Evolutionary conservation across 2,329 filamentous ascomycete species (phyloP), one percentile per base, ranked within the genome.

Genomic region (Penicillium sp.): DNA sequence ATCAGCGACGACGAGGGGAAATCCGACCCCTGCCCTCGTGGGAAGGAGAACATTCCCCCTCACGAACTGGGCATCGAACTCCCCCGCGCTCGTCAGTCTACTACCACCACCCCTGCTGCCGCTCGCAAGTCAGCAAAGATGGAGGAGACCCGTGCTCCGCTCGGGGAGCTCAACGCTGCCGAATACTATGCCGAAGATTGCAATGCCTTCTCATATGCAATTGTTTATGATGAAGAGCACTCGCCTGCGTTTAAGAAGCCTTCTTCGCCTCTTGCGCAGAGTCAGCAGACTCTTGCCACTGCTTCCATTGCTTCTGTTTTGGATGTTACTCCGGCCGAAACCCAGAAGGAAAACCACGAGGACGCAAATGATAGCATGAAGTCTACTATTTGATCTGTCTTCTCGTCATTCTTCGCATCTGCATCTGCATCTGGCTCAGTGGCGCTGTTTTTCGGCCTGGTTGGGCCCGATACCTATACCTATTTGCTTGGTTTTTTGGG

Each of bases 11-110:
- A 95, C 61, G 90, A 95, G 66, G 79, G 63, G 70, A 77, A 57
- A 77, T 76, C 64, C 66, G 75, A 53, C 6, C 17, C 46, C 7
- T 79, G 87, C 57, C 78, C 80, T 40, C 77, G 81, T 29, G 87
- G 88, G 62, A 98, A 98, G 75, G 91, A 98, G 74, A 98, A 98
- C 64, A 82, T 95, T 17, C 87, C 91, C 4, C 91, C 91, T 2
- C 66, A 64, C 7, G 69, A 72, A 34, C 45, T 66, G n/a, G 82
- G 86, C 40, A 68, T 85, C 34, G 81, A 79, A 26, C 78, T 85
- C 61, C 82, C 79, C 9, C 59, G 59, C 28, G 53, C 63, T 17
- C 50, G 61, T 24, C 53, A 61, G 48, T 55, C 44, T 1, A 33
- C 38, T 33, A 43, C 56, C 8, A 44, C 59, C 10, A 49, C 57